Percentiles rank a stretch among this genome's conserved stretches.
phyloP scores from a whole-genome alignment of 1,284 basidiomycete genomes.

The Ustanciosporium gigantosporum region DNA sequence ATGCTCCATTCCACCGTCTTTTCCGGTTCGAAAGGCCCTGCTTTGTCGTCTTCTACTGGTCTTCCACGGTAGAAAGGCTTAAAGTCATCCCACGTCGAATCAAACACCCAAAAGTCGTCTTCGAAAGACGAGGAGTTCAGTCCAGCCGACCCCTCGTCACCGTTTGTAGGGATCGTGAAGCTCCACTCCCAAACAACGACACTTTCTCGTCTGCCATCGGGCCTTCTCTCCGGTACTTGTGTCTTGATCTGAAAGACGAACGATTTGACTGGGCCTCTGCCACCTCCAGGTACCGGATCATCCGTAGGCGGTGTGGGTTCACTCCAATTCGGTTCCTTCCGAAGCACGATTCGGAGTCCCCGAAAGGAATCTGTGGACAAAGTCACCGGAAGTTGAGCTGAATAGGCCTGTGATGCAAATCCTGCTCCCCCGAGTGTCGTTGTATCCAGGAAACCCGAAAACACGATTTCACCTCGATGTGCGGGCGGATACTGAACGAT shows the following conservation, averaged over 20 bases:
- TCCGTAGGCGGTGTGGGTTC: slow-evolving; percentile 10
- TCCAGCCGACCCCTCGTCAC: not conserved
- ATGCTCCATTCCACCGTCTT: slow-evolving; percentile 46
- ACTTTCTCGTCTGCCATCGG: slow-evolving; percentile 62
- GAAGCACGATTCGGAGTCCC: slow-evolving; percentile 33
- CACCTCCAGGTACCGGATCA: slow-evolving; percentile 14
- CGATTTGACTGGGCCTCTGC: slow-evolving; percentile 34
- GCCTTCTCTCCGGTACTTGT: slow-evolving; percentile 49
- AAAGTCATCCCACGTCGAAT: slow-evolving; percentile 62
- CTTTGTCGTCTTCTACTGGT: slow-evolving; percentile 46
- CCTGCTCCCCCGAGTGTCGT: slow-evolving; percentile 65
- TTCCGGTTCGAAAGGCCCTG: slow-evolving; percentile 23
- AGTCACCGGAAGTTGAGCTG: slow-evolving; percentile 20
- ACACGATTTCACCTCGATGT: slow-evolving; percentile 33
- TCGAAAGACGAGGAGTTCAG: slow-evolving; percentile 2
- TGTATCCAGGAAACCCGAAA: slow-evolving; percentile 60
- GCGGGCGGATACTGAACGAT: slow-evolving; percentile 38
- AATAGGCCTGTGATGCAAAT: slow-evolving; percentile 64
- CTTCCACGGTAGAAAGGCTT: slow-evolving; percentile 63
- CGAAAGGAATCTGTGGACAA: slow-evolving; percentile 16
- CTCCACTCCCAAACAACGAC: slow-evolving; percentile 63
- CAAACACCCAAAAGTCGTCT: slow-evolving; percentile 36
- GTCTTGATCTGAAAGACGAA: slow-evolving; percentile 64
- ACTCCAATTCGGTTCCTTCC: slow-evolving; percentile 9
- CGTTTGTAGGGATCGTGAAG: slow-evolving; percentile 48